phyloP scores from a whole-genome alignment of 805 yeast species.

The Hyphopichia homilentoma region DNA sequence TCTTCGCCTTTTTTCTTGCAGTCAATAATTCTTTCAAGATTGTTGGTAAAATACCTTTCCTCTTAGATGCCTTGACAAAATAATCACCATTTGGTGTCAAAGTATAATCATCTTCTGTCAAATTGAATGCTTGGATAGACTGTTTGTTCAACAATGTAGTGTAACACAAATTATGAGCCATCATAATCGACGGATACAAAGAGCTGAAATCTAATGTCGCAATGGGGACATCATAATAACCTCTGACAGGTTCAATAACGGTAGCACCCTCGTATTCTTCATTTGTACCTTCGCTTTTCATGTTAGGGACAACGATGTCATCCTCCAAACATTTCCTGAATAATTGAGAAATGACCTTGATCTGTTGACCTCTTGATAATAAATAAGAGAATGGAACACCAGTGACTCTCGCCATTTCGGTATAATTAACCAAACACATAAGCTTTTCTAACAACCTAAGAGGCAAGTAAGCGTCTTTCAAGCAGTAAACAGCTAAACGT shows the following conservation, averaged over 20 bases:
- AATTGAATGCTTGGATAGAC: conserved; percentile 59
- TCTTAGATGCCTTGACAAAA: conserved; percentile 65
- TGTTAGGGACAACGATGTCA: conserved; percentile 86
- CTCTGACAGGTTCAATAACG: conserved; percentile 93
- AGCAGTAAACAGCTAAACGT: conserved; percentile 93
- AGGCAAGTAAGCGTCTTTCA: conserved; percentile 94
- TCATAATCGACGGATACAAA: conserved; percentile 96
- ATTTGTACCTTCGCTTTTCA: conserved; percentile 72
- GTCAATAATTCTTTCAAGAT: conserved; percentile 81
- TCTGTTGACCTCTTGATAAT: conserved; percentile 92
- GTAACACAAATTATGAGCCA: conserved; percentile 97
- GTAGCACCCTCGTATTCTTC: conserved; percentile 99
- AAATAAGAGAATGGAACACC: conserved; percentile 96
- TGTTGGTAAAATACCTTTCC: conserved; percentile 89
- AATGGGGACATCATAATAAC: conserved; percentile 94
- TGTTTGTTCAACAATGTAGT: conserved; percentile 76
- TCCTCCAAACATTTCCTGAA: conserved; percentile 88
- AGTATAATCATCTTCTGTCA: conserved; percentile 75
- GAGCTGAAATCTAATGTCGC: conserved; percentile 98
- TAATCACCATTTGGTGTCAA: conserved; percentile 89
- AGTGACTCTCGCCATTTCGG: conserved; percentile 99
- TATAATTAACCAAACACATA: conserved; percentile 94
- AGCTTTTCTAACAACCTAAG: conserved; percentile 82
- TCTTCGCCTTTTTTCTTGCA: conserved; percentile 92
- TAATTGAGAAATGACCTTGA: conserved; percentile 92